Evolutionary conservation across 768 basidiomycete genomes (phyloP).

Genomic region (Serendipita sp.): DNA sequence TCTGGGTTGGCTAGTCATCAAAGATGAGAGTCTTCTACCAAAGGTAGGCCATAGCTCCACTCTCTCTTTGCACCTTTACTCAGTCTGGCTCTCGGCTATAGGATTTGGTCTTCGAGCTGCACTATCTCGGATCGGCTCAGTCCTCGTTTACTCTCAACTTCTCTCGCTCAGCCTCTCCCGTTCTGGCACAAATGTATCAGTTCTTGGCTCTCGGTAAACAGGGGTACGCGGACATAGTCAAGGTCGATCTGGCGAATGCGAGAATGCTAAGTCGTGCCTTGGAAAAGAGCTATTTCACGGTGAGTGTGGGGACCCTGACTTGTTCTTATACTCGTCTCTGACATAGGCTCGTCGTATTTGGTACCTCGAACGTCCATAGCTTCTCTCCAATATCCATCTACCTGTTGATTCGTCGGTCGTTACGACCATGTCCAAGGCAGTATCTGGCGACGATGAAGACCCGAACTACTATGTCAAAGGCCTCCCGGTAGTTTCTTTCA

Average conservation of each 20-base stretch:
- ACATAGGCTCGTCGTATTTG: not conserved
- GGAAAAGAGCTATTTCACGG: conserved; percentile 37
- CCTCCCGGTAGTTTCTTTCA: conserved; percentile 38
- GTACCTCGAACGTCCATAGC: not conserved
- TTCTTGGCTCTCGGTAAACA: conserved; percentile 11
- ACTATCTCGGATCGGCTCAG: conserved; percentile 42
- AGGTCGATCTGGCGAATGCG: conserved; percentile 41
- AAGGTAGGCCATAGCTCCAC: conserved; percentile 22
- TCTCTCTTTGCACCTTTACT: not conserved
- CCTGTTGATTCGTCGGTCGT: conserved; percentile 18
- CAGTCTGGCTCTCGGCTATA: not conserved
- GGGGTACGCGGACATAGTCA: conserved; percentile 33
- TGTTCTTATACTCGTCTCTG: not conserved
- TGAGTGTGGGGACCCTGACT: conserved; percentile 12
- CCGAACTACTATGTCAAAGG: conserved; percentile 32
- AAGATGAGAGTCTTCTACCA: conserved; percentile 38
- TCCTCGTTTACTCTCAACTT: conserved; percentile 61
- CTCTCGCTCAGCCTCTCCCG: conserved; percentile 44
- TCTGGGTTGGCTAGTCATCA: conserved; percentile 53
- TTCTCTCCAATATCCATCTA: conserved; percentile 39
- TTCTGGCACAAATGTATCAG: conserved; percentile 42
- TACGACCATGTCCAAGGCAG: conserved; percentile 20
- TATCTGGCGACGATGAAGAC: conserved; percentile 33
- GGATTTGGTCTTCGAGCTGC: conserved; percentile 50
- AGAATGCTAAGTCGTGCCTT: conserved; percentile 49